Evolutionary conservation across 1,139 yeast genomes (phyloP).

Genomic region (Suhomyces anneliseae): DNA sequence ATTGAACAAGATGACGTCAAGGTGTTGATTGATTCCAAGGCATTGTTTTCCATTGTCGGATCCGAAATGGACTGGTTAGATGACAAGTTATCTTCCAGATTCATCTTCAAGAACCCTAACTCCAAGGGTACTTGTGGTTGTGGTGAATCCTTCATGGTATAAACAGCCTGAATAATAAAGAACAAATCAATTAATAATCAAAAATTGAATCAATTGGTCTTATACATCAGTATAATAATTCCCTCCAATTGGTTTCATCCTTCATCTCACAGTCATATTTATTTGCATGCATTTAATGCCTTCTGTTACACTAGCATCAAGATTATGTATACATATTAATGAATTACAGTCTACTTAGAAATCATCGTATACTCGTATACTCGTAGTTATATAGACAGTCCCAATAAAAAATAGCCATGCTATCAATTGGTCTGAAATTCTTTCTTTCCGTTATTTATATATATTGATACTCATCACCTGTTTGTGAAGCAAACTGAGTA

Average conservation of each 20-base stretch:
- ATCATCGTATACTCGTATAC: neutral
- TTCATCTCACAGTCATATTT: neutral
- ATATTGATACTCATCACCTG: neutral
- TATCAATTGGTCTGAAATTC: too few species aligned
- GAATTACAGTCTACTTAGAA: neutral
- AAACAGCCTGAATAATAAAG: slow-evolving; percentile 6
- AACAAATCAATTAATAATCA: too few species aligned
- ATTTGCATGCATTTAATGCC: neutral
- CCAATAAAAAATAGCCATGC: too few species aligned
- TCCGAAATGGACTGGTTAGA: slow-evolving; percentile 99
- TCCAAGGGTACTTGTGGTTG: slow-evolving; percentile 98
- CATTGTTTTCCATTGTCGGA: slow-evolving; percentile 91
- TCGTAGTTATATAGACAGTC: neutral
- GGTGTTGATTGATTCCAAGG: slow-evolving; percentile 92
- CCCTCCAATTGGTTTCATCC: too few species aligned
- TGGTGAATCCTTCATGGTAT: slow-evolving; percentile 97
- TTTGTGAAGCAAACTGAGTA: too few species aligned
- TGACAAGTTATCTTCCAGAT: slow-evolving; percentile 83
- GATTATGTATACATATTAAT: neutral
- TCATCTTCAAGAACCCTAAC: slow-evolving; percentile 91
- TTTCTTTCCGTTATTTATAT: neutral
- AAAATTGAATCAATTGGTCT: too few species aligned
- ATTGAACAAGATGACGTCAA: slow-evolving; percentile 92
- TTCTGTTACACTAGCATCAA: neutral
- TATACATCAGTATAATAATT: too few species aligned